These are phyloP conservation scores for Xylariaceae sp. DNA, from an alignment of 2,329 filamentous ascomycete genomes.

Conservation along the genomic window DNA sequence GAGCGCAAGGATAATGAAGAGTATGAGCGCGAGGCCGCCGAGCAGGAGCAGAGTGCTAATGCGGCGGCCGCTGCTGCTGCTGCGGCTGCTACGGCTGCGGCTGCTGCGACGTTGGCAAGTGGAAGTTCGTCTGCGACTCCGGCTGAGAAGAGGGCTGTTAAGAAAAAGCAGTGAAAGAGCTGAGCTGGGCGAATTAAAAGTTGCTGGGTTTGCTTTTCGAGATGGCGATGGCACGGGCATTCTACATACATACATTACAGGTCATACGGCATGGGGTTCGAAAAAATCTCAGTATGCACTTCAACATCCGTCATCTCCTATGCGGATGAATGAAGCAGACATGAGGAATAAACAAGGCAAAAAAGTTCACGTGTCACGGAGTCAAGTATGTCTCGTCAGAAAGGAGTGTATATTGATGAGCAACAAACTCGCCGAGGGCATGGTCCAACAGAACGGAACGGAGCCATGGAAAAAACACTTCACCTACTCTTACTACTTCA, in stretches of 20 bases:
- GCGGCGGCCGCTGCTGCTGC: not conserved
- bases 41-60: conserved; percentile 26
- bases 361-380: conserved; percentile 1
- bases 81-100: not conserved
- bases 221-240: not conserved
- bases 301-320: conserved; percentile 1
- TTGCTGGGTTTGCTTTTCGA: not conserved
- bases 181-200: not conserved
- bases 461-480: not conserved
- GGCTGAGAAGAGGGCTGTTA: conserved; percentile 29
- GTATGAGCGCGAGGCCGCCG: conserved; percentile 39
- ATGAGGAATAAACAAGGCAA: not conserved
- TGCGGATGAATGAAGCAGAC: not conserved
- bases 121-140: conserved; percentile 14
- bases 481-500: not conserved
- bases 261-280: not conserved
- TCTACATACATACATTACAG: too few relatives aligned
- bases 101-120: not conserved
- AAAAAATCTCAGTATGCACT: not conserved
- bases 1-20: conserved; percentile 89
- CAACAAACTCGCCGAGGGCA: not conserved
- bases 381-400: not conserved
- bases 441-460: not conserved
- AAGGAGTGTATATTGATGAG: conserved; percentile 6
- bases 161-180: conserved; percentile 27